Evolutionary conservation across 1,139 yeast genomes (phyloP), one percentile per base, ranked within the genome.

Genomic region (Arxiozyma slooffiae): DNA sequence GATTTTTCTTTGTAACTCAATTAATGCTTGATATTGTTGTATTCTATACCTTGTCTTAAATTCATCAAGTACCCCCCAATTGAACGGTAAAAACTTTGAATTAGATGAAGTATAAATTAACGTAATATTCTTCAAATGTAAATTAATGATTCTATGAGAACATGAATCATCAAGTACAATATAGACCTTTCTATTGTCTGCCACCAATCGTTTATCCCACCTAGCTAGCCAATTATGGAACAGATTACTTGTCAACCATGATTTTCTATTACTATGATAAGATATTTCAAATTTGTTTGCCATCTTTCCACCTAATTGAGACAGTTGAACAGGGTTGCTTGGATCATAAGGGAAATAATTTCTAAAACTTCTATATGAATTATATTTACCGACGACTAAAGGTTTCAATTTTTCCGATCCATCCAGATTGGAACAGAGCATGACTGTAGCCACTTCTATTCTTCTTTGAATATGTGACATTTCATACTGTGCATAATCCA

Each of bases 191-290:
- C 85, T 67, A 37, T 69, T 67, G 39, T 70, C 68, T 44, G 73
- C 72, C 2, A 60, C 67, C 49, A 74, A 59, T 56, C 82, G 74
- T 58, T 80, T 83, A 56, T 81, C 86, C 60, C 82, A 67, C 7
- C 80, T 72, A 2, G 78, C 69, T 24, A 81, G 63, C 74, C 83
- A 81, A 57, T 80, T 80, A 56, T 81, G 82, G 57, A 81, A 80
- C 67, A 80, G 68, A 39, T 80, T 77, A n/a, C 83, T 77, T 1
- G 86, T 81, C 39, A 81, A 69, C 85, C 85, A 80, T 52, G 80
- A 79, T 63, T 79, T 79, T 48, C 76, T 72, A 57, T 81, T 81
- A 49, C 82, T 77, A 56, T 79, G 80, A 64, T 80, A 81, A 22
- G 75, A 70, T 9, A 81, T 68, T 26, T 77, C 76, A 60, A 79